Percentiles rank a stretch among this genome's conserved stretches.
Conservation (phyloP, 1,139 yeast genomes). For the Geotrichum citri-aurantii region DNA sequence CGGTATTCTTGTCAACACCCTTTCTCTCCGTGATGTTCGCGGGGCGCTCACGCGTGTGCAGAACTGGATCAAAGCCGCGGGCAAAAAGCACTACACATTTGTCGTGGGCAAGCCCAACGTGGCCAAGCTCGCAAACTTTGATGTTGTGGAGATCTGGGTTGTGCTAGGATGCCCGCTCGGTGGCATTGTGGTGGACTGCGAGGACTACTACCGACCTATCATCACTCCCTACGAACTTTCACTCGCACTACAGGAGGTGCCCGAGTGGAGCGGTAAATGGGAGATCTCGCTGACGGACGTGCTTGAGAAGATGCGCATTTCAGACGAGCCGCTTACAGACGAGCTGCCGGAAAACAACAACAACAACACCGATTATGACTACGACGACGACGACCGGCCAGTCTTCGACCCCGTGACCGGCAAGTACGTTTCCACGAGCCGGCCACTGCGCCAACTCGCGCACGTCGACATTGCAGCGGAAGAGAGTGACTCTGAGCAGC, state of each 20-base stretch:
- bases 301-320: slow-evolving; percentile 33
- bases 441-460: slow-evolving; percentile 63
- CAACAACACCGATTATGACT: slow-evolving; percentile 30
- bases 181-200: slow-evolving; percentile 77
- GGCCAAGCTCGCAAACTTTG: slow-evolving; percentile 93
- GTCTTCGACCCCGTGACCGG: slow-evolving; percentile 90
- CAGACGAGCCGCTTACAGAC: slow-evolving; percentile 31
- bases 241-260: slow-evolving; percentile 67
- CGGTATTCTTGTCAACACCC: slow-evolving; percentile 84
- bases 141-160: slow-evolving; percentile 88
- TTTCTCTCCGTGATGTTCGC: slow-evolving; percentile 70
- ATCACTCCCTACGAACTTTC: slow-evolving; percentile 89
- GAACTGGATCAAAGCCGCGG: slow-evolving; percentile 59
- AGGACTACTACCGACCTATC: slow-evolving; percentile 82
- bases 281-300: slow-evolving; percentile 65
- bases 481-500: slow-evolving; percentile 23
- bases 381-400: slow-evolving; percentile 62
- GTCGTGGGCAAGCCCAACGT: slow-evolving; percentile 99
- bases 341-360: slow-evolving; percentile 26
- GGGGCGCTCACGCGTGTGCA: slow-evolving; percentile 55
- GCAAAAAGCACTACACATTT: slow-evolving; percentile 85
- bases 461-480: slow-evolving; percentile 55
- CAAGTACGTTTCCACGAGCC: slow-evolving; percentile 54
- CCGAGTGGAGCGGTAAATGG: slow-evolving; percentile 93
- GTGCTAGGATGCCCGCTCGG: slow-evolving; percentile 92